Evolutionary conservation across 306 rosid species (phyloP), one percentile per base, ranked within the genome.

Genomic region (Corylus heterophylla): DNA sequence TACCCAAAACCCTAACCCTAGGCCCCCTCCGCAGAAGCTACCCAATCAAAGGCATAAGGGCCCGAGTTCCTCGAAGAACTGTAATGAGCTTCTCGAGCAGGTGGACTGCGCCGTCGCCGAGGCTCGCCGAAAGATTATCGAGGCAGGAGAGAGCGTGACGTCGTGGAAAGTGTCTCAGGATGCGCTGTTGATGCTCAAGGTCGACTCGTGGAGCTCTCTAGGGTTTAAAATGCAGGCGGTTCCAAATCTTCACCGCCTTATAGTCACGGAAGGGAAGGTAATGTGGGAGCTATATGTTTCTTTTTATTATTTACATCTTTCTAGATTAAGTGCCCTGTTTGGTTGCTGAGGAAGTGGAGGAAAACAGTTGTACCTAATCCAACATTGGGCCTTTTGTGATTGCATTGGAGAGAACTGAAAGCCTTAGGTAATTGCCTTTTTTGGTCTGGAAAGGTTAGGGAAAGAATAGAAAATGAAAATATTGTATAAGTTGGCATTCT

Each of bases 171-270:
- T 94, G 2, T 80, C 89, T 44, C 94, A 89, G 84, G 83, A 81
- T 4, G 87, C 92, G 25, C 79, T 94, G 4, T 31, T 82, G 72
- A 83, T 54, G 54, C 92, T 92, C 25, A 83, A 89, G 73, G 87
- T 84, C 48, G 95, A 92, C 80, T 86, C 88, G 0, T 94, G 91
- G 97, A 69, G 72, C 68, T 72, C 89, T 22, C 54, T 94, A 69
- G 97, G 92, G 55, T 79, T 89, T 37, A 83, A 81, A 59, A 91
- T 94, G 93, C 98, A 91, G 85, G 89, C 89, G 71, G 89, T 94
- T 74, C 92, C 94, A 7, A 81, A 90, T 31, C 91, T 94, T 70
- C 55, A 83, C 37, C 85, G 85, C 61, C 87, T 94, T 37, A 84
- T 91, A 74, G 59, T 75, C 49, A 79, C 55, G 47, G 93, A 94